Evolutionary conservation across 2,329 filamentous ascomycete genomes (phyloP), one percentile per base, ranked within the genome.

Genomic region (Fusarium sp.): DNA sequence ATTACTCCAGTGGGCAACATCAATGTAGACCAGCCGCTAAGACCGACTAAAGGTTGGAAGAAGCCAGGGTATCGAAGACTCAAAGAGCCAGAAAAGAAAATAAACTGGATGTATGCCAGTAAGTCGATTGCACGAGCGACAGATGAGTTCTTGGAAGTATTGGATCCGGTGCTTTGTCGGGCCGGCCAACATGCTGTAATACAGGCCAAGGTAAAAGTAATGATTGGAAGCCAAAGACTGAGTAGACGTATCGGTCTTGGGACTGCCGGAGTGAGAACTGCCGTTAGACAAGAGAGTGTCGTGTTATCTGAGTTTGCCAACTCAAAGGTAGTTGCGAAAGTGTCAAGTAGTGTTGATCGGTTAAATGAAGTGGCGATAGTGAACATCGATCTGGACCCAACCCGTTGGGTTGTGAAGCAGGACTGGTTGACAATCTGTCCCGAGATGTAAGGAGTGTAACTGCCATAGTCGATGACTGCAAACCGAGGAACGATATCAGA

Each of bases 71-170:
- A 93, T 54, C 86, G 84, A 55, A 94, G 79, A 18, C 86, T 91
- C 51, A 93, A 80, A 16, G 88, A 86, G 4, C 90, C 91, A 0
- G 90, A 89, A 62, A 94, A 81, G 42, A 92, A 89, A 34, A 91
- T 83, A 73, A 92, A 93, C 74, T 94, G 91, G 13, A 93, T 86
- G 75, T 93, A 93, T 72, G 92, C 88, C 42, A 94, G 80, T 70
- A 90, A 92, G 74, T 93, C 54, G 13, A 69, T 66, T 3, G 71
- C 62, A 9, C 66, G 57, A 2, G 58, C n/a, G 12, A 60, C 9
- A 11, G 33, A 41, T 3, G n/a, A 10, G 8, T 18, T 36, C 12
- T 36, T 42, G 0, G 31, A 1, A 2, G 8, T 34, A 1, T 23
- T 23, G 8, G 15, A 15, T 3, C 6, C 8, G 8, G 26, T 15